These are phyloP conservation scores for Neurospora sublineolata DNA, from an alignment of 495 filamentous ascomycete species.

Conservation along the genomic window DNA sequence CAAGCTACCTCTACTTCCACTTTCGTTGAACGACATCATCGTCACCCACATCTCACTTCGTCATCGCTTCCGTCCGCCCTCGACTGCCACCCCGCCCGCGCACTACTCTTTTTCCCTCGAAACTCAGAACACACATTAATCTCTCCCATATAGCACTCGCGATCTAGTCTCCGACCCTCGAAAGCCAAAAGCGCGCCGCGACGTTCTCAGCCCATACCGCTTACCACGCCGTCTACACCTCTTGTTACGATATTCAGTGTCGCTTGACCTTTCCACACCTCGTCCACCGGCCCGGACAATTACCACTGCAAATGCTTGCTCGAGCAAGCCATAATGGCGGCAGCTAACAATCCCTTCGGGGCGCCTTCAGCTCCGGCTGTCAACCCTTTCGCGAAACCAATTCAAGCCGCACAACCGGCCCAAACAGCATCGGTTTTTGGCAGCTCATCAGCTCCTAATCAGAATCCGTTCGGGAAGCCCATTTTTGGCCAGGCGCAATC, in stretches of 20 bases:
- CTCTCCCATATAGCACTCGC: background rate
- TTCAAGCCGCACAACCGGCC: background rate
- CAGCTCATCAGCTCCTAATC: background rate
- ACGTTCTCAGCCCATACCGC: background rate
- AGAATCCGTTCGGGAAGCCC: constrained; percentile 1
- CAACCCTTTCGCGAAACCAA: constrained; percentile 8
- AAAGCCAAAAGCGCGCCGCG: background rate
- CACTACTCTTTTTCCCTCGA: background rate
- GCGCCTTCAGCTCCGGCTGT: constrained; percentile 4
- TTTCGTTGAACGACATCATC: background rate
- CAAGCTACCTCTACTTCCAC: background rate
- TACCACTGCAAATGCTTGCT: constrained; percentile 11
- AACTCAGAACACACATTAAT: background rate
- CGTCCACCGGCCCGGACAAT: background rate
- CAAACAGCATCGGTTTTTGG: constrained; percentile 4
- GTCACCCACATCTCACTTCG: background rate
- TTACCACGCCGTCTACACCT: background rate
- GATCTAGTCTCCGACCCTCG: background rate
- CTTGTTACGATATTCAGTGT: background rate
- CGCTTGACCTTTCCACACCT: background rate
- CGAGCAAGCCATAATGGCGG: constrained; percentile 13
- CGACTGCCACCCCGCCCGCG: background rate
- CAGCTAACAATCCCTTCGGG: constrained; percentile 21
- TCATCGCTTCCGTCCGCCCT: background rate
- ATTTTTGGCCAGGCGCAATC: background rate